phyloP scores from a whole-genome alignment of 345 rosid species.

The Diplotaxis tenuifolia region DNA sequence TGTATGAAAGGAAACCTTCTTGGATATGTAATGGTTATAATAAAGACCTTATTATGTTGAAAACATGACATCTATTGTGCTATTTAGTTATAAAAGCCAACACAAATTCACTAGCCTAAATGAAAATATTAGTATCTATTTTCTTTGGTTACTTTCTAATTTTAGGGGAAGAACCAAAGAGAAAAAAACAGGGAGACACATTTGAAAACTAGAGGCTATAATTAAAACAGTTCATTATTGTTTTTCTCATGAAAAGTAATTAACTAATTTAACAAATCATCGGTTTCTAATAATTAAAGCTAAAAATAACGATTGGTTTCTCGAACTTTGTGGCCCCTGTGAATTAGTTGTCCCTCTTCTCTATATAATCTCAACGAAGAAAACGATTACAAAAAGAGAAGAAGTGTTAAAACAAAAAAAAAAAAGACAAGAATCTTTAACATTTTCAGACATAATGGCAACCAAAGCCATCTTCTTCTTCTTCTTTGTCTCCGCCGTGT shows the following conservation, averaged over 20 bases:
- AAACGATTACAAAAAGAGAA: constrained; percentile 13
- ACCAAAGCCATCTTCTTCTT: constrained; percentile 31
- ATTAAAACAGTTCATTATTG: not conserved
- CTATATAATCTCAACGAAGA: not conserved
- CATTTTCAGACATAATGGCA: constrained; percentile 31
- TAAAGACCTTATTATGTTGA: no score
- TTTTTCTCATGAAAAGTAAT: not conserved
- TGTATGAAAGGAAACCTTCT: not conserved
- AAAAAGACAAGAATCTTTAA: constrained; percentile 16
- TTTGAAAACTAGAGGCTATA: not conserved
- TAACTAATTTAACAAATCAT: constrained; percentile 2
- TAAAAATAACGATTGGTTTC: constrained; percentile 14
- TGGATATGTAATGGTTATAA: constrained; percentile 3
- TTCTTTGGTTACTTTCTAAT: no score
- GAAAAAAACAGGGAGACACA: not conserved
- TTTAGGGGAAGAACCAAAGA: constrained; percentile 9
- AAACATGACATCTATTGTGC: no score
- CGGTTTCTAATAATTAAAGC: not conserved
- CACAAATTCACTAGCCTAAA: no score
- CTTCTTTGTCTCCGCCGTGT: constrained; percentile 47
- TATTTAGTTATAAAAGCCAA: no score
- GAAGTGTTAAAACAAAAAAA: constrained; percentile 3
- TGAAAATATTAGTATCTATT: no score
- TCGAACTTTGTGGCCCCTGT: no score
- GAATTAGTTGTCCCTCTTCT: constrained; percentile 30